A percentile compares a stretch with the other conserved stretches of the same genome.
Conservation (phyloP, 2,329 filamentous ascomycete genomes). For the Clarireedia hainanense region DNA sequence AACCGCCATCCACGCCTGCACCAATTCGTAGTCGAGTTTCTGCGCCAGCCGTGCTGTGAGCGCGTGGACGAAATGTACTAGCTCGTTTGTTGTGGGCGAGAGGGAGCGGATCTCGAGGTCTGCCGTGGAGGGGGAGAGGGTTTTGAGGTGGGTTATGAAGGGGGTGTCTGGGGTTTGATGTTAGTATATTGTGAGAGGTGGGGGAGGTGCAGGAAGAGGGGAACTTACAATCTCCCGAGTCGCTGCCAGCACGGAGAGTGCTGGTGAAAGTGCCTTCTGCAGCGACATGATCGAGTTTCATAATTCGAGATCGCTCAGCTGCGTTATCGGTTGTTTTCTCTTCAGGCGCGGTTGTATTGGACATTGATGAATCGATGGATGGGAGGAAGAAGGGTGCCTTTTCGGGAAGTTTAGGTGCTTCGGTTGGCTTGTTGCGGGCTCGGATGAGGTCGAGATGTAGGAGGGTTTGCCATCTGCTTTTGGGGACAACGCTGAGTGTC, state of each 20-base stretch:
- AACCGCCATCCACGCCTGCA: slow-evolving; percentile 96
- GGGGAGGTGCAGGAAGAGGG: not conserved
- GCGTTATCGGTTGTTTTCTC: slow-evolving; percentile 28
- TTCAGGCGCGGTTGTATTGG: slow-evolving; percentile 15
- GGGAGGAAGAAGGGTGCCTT: slow-evolving; percentile 95
- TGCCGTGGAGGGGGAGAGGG: slow-evolving; percentile 73
- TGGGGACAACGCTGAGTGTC: slow-evolving; percentile 83
- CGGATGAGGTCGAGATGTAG: slow-evolving; percentile 85
- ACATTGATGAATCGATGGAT: slow-evolving; percentile 41
- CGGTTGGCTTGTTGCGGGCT: slow-evolving; percentile 87
- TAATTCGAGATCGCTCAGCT: slow-evolving; percentile 57
- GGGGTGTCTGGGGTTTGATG: slow-evolving; percentile 40
- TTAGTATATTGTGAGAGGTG: slow-evolving; percentile 12
- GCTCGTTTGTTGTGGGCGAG: slow-evolving; percentile 44
- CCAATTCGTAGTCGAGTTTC: slow-evolving; percentile 81
- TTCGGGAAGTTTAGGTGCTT: slow-evolving; percentile 83
- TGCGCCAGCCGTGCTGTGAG: slow-evolving; percentile 62
- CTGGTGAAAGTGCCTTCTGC: slow-evolving; percentile 51
- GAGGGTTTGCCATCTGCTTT: slow-evolving; percentile 88
- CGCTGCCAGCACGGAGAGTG: slow-evolving; percentile 46
- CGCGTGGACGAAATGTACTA: slow-evolving; percentile 73
- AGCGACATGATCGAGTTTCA: slow-evolving; percentile 53
- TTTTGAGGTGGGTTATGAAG: slow-evolving; percentile 73
- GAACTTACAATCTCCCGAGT: slow-evolving; percentile 52
- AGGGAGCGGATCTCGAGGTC: slow-evolving; percentile 89